Percentiles rank a stretch among this genome's conserved stretches.
These are phyloP conservation scores for Silybum marianum DNA, from an alignment of 129 eudicot genomes.

Conservation along the genomic window DNA sequence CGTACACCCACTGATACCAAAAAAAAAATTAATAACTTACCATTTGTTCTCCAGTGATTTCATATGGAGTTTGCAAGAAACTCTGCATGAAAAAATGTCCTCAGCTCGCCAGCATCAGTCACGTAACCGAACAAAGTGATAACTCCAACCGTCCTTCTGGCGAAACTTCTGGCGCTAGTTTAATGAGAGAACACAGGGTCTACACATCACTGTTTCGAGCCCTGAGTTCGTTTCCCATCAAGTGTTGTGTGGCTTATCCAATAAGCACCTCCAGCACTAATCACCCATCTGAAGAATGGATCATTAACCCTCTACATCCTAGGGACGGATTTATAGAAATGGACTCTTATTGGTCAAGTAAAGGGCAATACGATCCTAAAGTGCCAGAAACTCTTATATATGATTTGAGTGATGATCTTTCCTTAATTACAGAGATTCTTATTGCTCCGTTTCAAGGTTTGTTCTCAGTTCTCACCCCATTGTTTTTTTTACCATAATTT, in stretches of 20 bases:
- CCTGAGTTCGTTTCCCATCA: constrained; percentile 40
- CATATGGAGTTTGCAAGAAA: constrained; percentile 64
- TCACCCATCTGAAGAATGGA: constrained; percentile 62
- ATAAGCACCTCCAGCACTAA: constrained; percentile 86
- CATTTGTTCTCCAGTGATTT: constrained; percentile 53
- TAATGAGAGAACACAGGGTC: constrained; percentile 46
- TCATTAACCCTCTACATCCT: constrained; percentile 62
- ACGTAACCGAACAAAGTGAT: constrained; percentile 22
- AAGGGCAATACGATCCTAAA: constrained; percentile 68
- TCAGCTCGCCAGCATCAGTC: constrained; percentile 49
- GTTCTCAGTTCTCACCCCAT: neutral
- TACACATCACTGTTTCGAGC: constrained; percentile 65
- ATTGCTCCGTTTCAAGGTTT: constrained; percentile 76
- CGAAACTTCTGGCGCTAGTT: constrained; percentile 29
- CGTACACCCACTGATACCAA: too few species aligned
- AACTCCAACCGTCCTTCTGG: constrained; percentile 29
- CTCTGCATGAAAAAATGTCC: constrained; percentile 59
- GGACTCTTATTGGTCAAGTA: constrained; percentile 90
- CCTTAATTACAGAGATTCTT: constrained; percentile 60
- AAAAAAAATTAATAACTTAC: neutral
- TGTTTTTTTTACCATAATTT: neutral
- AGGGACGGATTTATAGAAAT: constrained; percentile 43
- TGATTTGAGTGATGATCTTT: constrained; percentile 47
- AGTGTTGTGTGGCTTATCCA: constrained; percentile 58
- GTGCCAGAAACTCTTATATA: constrained; percentile 82